Conservation (phyloP, 1,284 basidiomycete species). For the Leccinum fuscescens region DNA sequence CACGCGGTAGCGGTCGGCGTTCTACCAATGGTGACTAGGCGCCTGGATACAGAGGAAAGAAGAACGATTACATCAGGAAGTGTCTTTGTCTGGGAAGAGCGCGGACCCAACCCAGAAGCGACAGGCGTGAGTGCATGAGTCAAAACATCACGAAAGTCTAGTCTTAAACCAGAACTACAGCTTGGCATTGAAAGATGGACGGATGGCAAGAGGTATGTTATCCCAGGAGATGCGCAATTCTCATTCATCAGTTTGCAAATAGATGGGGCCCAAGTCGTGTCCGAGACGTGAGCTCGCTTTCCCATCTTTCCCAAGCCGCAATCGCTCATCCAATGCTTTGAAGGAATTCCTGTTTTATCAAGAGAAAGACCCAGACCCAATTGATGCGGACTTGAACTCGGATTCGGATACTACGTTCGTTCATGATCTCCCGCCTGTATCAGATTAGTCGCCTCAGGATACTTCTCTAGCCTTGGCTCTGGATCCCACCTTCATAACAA, state of each 20-base stretch:
- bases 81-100: conserved; percentile 81
- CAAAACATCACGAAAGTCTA: not conserved
- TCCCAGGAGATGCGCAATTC: conserved; percentile 29
- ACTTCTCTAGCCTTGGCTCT: conserved; percentile 31
- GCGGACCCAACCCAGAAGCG: conserved; percentile 65
- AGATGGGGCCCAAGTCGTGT: conserved; percentile 77
- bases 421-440: not conserved
- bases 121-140: conserved; percentile 51
- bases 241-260: conserved; percentile 12
- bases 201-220: conserved; percentile 61
- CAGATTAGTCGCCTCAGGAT: conserved; percentile 11
- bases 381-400: conserved; percentile 44
- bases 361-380: conserved; percentile 50
- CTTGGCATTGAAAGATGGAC: conserved; percentile 79
- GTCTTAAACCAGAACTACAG: conserved; percentile 32
- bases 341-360: conserved; percentile 79
- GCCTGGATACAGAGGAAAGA: conserved; percentile 72
- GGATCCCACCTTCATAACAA: conserved; percentile 37
- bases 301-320: not conserved
- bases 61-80: conserved; percentile 64
- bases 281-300: conserved; percentile 54
- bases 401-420: conserved; percentile 46
- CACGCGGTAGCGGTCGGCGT: conserved; percentile 62
- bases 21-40: conserved; percentile 68
- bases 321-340: conserved; percentile 12